Base-by-base conservation (phyloP, 2,329 filamentous ascomycete genomes). In the Didymella pomorum region DNA sequence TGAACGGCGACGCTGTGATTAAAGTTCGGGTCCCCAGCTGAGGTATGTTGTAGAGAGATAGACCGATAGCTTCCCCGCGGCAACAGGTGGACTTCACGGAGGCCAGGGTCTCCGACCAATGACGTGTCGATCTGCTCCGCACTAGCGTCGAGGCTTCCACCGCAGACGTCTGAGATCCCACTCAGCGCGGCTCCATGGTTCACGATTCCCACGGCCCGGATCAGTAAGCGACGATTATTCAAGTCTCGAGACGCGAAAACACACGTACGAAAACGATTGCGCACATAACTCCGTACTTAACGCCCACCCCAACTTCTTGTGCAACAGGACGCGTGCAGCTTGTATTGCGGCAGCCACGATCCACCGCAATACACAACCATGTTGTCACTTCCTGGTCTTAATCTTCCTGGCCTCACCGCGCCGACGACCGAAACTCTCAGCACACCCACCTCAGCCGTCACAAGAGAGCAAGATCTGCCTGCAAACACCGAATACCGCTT, bases 401-500 rank as follows among this genome's bases (percentile, higher is more conserved):
- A 80, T 25, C 23, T 25, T n/a, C 81, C 80, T 46, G 81, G 81
- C 39, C 76, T 83, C 28, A 78, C 23, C 80, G 70, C 76, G n/a
- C 68, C 71, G 49, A 63, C 71, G 37, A 47, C 65, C 48, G 68
- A 74, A 51, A 49, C 68, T 9, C 63, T 68, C 56, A 68, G 67
- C 23, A 50, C 57, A 20, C 67, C 69, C 1, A 58, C 65, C 25
- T 58, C 69, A 28, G 66, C 64, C 37, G 54, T 62, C 45, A 67
- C 72, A 29, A 73, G 80, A 45, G 72, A 67, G 11, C 77, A 82
- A 65, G 74, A 77, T 4, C 78, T 83, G 18, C 62, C 74, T 10
- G 71, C 80, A n/a, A 77, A 78, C 62, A 78, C 79, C 35, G 81
- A 83, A 73, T 79, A 74, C 63, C 77, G 77, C 62, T 79, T 79